Percentiles rank a stretch among this genome's conserved stretches.
Evolutionary conservation across 805 yeast genomes (phyloP).

Genomic region (Isabelozyma rhagii): DNA sequence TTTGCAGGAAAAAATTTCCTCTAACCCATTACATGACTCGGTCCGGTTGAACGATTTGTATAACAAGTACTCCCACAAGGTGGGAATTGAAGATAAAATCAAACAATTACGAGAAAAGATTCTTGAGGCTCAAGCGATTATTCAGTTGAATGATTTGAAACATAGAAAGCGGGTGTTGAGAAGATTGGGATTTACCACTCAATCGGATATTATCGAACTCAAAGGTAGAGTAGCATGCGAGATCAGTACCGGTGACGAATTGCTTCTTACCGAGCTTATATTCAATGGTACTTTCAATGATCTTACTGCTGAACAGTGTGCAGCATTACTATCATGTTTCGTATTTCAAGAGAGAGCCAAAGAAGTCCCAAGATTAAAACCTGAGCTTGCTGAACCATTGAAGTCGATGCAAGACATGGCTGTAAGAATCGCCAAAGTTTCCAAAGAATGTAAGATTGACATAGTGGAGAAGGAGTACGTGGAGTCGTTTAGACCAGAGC

Average conservation of each 20-base stretch:
- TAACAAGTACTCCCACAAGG: conserved; percentile 61
- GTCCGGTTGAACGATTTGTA: conserved; percentile 62
- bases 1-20: conserved; percentile 65
- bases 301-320: conserved; percentile 83
- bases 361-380: conserved; percentile 79
- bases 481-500: conserved; percentile 84
- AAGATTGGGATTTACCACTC: conserved; percentile 85
- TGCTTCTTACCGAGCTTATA: conserved; percentile 82
- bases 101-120: conserved; percentile 62
- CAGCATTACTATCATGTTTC: conserved; percentile 88
- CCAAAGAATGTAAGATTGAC: conserved; percentile 86
- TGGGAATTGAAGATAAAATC: conserved; percentile 56
- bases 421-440: conserved; percentile 79
- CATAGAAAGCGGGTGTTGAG: conserved; percentile 91
- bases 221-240: conserved; percentile 98
- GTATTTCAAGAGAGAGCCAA: conserved; percentile 96
- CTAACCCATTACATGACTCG: conserved; percentile 66
- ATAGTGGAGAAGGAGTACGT: conserved; percentile 89
- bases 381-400: conserved; percentile 90
- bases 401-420: conserved; percentile 91
- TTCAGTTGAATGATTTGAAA: conserved; percentile 90
- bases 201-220: conserved; percentile 85
- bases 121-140: conserved; percentile 81
- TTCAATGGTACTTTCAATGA: conserved; percentile 95
- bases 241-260: conserved; percentile 86